These are phyloP conservation scores for Phanerochaete carnosa DNA, from an alignment of 768 basidiomycete species.

Conservation along the genomic window DNA sequence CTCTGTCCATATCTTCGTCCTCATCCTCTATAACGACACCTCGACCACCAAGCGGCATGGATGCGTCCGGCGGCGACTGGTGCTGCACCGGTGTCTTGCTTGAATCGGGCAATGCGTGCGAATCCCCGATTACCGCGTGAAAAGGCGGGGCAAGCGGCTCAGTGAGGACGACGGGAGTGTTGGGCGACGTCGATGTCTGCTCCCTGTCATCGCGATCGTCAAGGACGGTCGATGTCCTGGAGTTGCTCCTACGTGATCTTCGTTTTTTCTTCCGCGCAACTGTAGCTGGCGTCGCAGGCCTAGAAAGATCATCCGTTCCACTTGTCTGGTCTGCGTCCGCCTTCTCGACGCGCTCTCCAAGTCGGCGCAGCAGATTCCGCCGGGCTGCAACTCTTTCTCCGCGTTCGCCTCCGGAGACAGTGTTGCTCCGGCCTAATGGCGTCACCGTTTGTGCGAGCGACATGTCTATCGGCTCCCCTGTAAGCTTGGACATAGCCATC, in stretches of 20 bases:
- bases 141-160: slow-evolving; percentile 40
- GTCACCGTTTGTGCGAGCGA: slow-evolving; percentile 38
- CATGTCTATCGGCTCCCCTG: slow-evolving; percentile 65
- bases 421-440: slow-evolving; percentile 60
- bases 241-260: slow-evolving; percentile 43
- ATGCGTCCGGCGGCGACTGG: slow-evolving; percentile 4
- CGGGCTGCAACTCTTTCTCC: slow-evolving; percentile 76
- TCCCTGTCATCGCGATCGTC: slow-evolving; percentile 42
- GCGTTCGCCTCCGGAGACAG: slow-evolving; percentile 79
- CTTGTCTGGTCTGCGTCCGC: slow-evolving; percentile 55
- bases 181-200: slow-evolving; percentile 41
- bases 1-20: slow-evolving; percentile 45
- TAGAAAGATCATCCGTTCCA: slow-evolving; percentile 22
- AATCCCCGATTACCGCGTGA: slow-evolving; percentile 21
- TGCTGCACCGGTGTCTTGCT: slow-evolving; percentile 15
- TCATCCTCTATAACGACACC: slow-evolving; percentile 71
- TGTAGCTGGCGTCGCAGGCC: slow-evolving; percentile 35
- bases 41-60: slow-evolving; percentile 37
- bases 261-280: slow-evolving; percentile 50
- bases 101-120: slow-evolving; percentile 8
- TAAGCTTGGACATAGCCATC: slow-evolving; percentile 82
- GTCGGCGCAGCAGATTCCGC: slow-evolving; percentile 58
- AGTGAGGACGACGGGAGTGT: slow-evolving; percentile 55
- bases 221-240: slow-evolving; percentile 40
- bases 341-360: slow-evolving; percentile 58